phyloP scores from a whole-genome alignment of 2,329 filamentous ascomycete species.

The Coccinonectria pachysandricola region DNA sequence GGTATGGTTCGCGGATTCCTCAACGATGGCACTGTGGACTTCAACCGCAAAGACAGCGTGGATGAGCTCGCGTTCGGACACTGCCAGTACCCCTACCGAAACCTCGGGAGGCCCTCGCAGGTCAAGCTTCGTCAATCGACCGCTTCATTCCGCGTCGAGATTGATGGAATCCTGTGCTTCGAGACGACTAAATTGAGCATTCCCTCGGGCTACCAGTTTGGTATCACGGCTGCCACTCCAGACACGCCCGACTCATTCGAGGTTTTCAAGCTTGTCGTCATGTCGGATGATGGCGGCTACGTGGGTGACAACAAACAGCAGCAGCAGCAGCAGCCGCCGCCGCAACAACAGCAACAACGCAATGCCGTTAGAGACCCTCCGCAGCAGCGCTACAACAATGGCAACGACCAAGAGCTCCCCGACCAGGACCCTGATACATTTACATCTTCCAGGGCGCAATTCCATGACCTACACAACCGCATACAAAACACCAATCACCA shows the following conservation, averaged over 20 bases:
- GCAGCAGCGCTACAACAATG: constrained; percentile 16
- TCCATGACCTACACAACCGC: constrained; percentile 76
- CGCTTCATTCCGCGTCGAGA: constrained; percentile 60
- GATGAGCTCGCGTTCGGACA: constrained; percentile 87
- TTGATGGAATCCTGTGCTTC: constrained; percentile 78
- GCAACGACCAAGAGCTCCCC: constrained; percentile 20
- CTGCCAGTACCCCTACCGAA: constrained; percentile 84
- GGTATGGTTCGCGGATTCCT: constrained; percentile 86
- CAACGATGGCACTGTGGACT: constrained; percentile 81
- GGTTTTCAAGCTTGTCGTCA: constrained; percentile 74
- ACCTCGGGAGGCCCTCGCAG: constrained; percentile 74
- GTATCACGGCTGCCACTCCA: constrained; percentile 76
- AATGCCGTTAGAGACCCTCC: constrained; percentile 1
- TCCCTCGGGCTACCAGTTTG: constrained; percentile 73
- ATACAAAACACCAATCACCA: constrained; percentile 65
- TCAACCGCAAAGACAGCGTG: constrained; percentile 62
- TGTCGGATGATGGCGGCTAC: constrained; percentile 38
- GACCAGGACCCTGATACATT: constrained; percentile 39
- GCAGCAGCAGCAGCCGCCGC: constrained; percentile 22
- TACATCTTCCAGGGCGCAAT: constrained; percentile 50
- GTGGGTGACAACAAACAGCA: constrained; percentile 18
- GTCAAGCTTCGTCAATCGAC: constrained; percentile 61
- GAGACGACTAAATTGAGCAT: constrained; percentile 68
- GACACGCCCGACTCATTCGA: constrained; percentile 94
- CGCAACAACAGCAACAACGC: constrained; percentile 1